These are phyloP conservation scores for Amanita subjunquillea DNA, from an alignment of 768 basidiomycete genomes.

Conservation along the genomic window DNA sequence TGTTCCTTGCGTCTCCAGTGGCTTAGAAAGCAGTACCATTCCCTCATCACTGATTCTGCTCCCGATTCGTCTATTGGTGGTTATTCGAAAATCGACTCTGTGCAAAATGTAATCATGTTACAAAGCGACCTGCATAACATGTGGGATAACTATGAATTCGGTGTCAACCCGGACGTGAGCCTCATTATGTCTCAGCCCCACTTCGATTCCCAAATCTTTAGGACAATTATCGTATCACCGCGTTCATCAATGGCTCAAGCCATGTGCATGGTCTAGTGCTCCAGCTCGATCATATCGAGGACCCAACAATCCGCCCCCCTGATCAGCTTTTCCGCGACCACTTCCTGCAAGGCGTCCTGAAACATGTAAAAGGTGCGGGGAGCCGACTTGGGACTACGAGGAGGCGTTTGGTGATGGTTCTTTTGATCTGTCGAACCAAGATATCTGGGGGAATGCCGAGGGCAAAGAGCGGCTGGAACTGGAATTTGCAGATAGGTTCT, in stretches of 20 bases:
- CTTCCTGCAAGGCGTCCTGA: constrained; percentile 8
- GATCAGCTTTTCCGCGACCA: constrained; percentile 8
- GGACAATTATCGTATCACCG: too few species aligned
- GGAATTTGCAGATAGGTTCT: background rate
- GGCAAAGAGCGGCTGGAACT: constrained; percentile 8
- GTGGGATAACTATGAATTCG: background rate
- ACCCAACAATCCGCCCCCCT: constrained; percentile 6
- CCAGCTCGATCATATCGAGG: constrained; percentile 7
- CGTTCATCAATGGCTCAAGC: too few species aligned
- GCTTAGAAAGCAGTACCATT: background rate
- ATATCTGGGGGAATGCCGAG: constrained; percentile 5
- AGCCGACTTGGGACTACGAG: constrained; percentile 6
- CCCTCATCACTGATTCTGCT: background rate
- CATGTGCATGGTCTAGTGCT: background rate
- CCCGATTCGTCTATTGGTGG: background rate
- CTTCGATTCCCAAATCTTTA: too few species aligned
- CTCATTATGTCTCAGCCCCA: too few species aligned
- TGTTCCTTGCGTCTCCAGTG: background rate
- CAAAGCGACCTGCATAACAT: background rate
- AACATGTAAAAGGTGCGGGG: constrained; percentile 5
- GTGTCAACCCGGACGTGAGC: too few species aligned
- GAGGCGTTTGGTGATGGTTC: constrained; percentile 6
- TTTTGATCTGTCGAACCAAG: constrained; percentile 5
- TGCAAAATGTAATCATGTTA: background rate
- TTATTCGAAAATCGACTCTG: background rate